phyloP scores from a whole-genome alignment of 257 asterid species.

The Ocimum tenuiflorum region DNA sequence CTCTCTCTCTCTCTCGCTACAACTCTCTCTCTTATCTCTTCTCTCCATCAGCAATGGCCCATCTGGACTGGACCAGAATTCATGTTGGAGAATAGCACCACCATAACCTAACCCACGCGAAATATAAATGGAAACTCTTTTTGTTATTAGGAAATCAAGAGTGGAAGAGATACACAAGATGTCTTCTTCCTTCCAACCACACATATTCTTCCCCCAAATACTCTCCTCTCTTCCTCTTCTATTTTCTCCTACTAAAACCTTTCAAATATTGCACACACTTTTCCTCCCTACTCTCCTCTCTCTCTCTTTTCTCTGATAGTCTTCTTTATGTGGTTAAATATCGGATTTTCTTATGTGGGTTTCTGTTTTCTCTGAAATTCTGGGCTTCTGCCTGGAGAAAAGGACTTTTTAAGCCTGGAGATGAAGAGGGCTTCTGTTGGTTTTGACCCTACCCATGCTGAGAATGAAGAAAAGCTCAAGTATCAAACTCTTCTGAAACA shows the following conservation, averaged over 20 bases:
- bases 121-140: conserved; percentile 23
- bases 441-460: conserved; percentile 23
- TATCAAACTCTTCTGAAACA: conserved; percentile 43
- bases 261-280: background rate
- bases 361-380: background rate
- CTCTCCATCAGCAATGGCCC: conserved; percentile 28
- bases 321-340: background rate
- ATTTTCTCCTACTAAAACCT: conserved; percentile 10
- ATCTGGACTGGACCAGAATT: conserved; percentile 17
- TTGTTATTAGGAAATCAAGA: conserved; percentile 12
- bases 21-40: conserved; percentile 20
- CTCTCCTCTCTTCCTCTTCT: conserved; percentile 16
- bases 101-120: conserved; percentile 14
- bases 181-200: conserved; percentile 42
- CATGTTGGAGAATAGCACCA: conserved; percentile 16
- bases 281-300: background rate
- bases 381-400: background rate
- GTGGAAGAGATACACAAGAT: conserved; percentile 25
- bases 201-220: conserved; percentile 24
- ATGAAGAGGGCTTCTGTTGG: conserved; percentile 40
- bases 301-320: background rate
- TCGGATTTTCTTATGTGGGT: conserved; percentile 12
- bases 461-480: conserved; percentile 24
- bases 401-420: conserved; percentile 12
- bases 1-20: conserved; percentile 9